Evolutionary conservation across 805 yeast species (phyloP).

Genomic region (Candida multigemmis): DNA sequence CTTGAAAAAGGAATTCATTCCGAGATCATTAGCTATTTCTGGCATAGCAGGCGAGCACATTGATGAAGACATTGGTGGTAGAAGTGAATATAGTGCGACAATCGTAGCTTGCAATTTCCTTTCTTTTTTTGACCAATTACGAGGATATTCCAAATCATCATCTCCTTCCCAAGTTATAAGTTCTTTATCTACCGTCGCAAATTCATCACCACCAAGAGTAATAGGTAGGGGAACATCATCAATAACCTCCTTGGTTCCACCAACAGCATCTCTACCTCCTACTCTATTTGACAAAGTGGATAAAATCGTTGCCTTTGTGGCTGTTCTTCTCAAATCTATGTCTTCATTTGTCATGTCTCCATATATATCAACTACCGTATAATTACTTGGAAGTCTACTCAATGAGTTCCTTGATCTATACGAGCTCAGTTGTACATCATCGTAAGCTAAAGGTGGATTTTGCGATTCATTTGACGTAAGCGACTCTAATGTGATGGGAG

Average conservation of each 20-base stretch:
- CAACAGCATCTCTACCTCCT: slow-evolving; percentile 5
- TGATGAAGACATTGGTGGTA: slow-evolving; percentile 33
- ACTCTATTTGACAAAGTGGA: slow-evolving; percentile 22
- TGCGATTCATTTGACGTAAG: too few species aligned
- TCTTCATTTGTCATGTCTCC: slow-evolving; percentile 27
- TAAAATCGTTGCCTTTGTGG: slow-evolving; percentile 36
- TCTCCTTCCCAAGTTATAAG: slow-evolving; percentile 24
- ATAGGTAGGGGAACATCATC: slow-evolving; percentile 14
- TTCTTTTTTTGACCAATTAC: slow-evolving; percentile 19
- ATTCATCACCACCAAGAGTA: slow-evolving; percentile 21
- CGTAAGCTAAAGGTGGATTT: too few species aligned
- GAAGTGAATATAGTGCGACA: slow-evolving; percentile 26
- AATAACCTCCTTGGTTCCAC: slow-evolving; percentile 8
- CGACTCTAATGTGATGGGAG: too few species aligned
- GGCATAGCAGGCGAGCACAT: slow-evolving; percentile 28
- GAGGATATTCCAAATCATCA: slow-evolving; percentile 23
- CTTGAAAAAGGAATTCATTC: slow-evolving; percentile 14
- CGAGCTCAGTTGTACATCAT: too few species aligned
- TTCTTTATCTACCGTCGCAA: slow-evolving; percentile 25
- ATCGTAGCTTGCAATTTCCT: slow-evolving; percentile 14
- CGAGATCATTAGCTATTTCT: slow-evolving; percentile 17
- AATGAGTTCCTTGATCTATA: too few species aligned
- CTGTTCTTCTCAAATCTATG: slow-evolving; percentile 31
- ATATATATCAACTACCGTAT: slow-evolving; percentile 29
- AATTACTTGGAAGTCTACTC: slow-evolving; percentile 7